Percentiles rank a stretch among this genome's conserved stretches.
These are phyloP conservation scores for Torulaspora microellipsoides DNA, from an alignment of 805 yeast genomes.

Conservation along the genomic window DNA sequence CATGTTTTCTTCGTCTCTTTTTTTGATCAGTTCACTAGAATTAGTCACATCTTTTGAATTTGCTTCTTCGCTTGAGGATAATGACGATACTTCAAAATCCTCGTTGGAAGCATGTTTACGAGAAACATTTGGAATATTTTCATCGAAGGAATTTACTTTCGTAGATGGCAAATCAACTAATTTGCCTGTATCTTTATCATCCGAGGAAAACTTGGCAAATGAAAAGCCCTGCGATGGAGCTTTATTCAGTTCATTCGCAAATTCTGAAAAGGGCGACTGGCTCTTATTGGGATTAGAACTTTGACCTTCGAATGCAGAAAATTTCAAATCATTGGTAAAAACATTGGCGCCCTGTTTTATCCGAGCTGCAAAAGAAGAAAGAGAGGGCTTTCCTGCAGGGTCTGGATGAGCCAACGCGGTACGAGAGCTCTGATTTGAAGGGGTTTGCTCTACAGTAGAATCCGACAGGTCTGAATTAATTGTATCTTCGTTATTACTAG, in stretches of 20 bases:
- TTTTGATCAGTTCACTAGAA: too few relatives aligned
- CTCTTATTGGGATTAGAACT: constrained; percentile 2
- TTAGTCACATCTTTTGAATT: too few relatives aligned
- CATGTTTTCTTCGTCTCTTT: too few relatives aligned
- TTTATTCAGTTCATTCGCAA: constrained; percentile 19
- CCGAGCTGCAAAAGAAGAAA: constrained; percentile 25
- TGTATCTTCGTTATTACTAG: neutral
- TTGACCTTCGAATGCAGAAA: constrained; percentile 1
- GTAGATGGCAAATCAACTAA: too few relatives aligned
- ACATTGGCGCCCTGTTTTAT: constrained; percentile 29
- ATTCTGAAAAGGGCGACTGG: constrained; percentile 27
- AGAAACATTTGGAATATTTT: too few relatives aligned
- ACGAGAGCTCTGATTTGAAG: constrained; percentile 2
- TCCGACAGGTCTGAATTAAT: constrained; percentile 13
- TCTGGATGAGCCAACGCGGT: neutral
- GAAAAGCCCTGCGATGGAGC: constrained; percentile 16
- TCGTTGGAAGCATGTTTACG: too few relatives aligned
- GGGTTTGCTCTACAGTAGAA: constrained; percentile 25
- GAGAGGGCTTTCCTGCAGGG: constrained; percentile 8
- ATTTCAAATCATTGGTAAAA: constrained; percentile 9
- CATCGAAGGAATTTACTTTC: too few relatives aligned
- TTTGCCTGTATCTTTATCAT: neutral
- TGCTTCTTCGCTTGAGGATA: too few relatives aligned
- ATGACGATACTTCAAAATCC: too few relatives aligned
- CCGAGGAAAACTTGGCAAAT: constrained; percentile 10